phyloP scores from a whole-genome alignment of 2,329 filamentous ascomycete species.

The Aureobasidium zeae region DNA sequence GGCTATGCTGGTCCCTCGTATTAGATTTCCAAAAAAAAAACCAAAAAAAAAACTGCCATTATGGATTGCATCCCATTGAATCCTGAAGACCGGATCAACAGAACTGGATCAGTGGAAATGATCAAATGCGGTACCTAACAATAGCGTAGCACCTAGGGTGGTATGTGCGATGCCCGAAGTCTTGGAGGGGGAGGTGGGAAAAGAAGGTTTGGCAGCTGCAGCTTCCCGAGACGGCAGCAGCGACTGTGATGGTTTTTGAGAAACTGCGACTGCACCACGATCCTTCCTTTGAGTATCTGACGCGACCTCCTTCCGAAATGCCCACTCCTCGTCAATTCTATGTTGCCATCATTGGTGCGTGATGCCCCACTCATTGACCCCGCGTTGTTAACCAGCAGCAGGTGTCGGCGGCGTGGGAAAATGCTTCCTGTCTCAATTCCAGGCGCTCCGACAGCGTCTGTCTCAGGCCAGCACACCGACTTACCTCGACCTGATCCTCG shows the following conservation, averaged over 20 bases:
- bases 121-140: no score
- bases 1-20: no score
- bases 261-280: not conserved
- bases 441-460: conserved; percentile 54
- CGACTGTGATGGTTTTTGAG: not conserved
- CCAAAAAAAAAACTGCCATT: no score
- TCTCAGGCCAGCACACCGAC: conserved; percentile 44
- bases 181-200: no score
- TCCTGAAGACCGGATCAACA: no score
- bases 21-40: no score
- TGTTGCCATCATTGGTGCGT: conserved; percentile 39
- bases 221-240: not conserved
- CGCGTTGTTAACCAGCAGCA: conserved; percentile 31
- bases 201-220: no score
- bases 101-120: no score
- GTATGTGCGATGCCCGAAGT: no score
- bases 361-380: conserved; percentile 13
- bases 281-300: not conserved
- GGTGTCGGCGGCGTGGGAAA: conserved; percentile 90
- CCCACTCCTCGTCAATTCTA: conserved; percentile 36
- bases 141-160: no score
- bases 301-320: conserved; percentile 27
- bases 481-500: conserved; percentile 70
- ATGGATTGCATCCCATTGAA: no score
- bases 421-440: conserved; percentile 76